phyloP scores from a whole-genome alignment of 352 stramenopile species.

The Globisporangium okanoganense region DNA sequence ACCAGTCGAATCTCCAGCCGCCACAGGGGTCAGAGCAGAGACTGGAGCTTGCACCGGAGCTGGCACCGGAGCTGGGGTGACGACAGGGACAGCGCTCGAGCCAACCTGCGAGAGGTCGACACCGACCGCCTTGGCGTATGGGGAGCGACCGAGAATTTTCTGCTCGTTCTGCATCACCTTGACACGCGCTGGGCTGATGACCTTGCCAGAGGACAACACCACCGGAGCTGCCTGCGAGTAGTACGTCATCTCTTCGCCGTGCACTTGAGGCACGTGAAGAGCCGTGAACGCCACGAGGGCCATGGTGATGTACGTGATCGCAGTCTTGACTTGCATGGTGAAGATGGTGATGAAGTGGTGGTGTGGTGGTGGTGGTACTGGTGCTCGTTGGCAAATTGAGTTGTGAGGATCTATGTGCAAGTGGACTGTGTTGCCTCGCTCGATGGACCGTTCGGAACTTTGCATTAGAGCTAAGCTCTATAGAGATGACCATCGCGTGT shows the following conservation, averaged over 20 bases:
- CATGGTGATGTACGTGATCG: neutral
- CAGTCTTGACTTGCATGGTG: constrained; percentile 8
- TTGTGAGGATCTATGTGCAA: constrained; percentile 5
- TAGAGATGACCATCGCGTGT: too few species aligned
- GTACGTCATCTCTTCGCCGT: constrained; percentile 5
- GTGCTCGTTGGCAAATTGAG: neutral
- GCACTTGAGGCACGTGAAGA: neutral
- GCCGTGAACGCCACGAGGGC: neutral
- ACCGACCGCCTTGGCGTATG: constrained; percentile 2
- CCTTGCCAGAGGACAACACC: neutral
- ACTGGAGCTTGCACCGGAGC: neutral
- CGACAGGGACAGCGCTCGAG: neutral
- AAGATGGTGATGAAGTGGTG: neutral
- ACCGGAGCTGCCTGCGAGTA: neutral
- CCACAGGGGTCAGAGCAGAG: too few species aligned
- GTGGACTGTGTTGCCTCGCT: too few species aligned
- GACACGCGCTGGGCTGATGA: neutral
- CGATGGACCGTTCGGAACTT: too few species aligned
- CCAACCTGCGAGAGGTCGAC: neutral
- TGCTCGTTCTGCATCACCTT: constrained; percentile 10
- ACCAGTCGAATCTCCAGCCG: too few species aligned
- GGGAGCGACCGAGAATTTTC: neutral
- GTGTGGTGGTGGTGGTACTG: neutral
- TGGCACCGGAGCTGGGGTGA: neutral
- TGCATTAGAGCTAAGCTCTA: too few species aligned